Conservation (phyloP, 306 rosid species). For the Chamaecrista fasciculata region DNA sequence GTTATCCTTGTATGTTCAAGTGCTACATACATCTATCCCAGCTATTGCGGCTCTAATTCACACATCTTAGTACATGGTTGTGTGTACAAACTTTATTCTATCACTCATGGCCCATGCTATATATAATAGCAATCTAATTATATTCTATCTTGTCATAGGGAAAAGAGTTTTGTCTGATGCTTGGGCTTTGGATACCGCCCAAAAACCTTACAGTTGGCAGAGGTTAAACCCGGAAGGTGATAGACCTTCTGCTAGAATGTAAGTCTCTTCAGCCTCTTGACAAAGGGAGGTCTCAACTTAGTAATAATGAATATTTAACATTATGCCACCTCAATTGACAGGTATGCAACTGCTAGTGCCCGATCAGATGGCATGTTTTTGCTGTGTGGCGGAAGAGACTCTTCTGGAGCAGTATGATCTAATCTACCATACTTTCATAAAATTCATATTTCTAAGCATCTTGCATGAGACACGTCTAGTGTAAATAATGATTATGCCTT, state of each 20-base stretch:
- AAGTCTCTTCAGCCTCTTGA: constrained; percentile 41
- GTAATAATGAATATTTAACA: neutral
- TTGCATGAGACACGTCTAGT: constrained; percentile 3
- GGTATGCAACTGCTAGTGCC: constrained; percentile 99
- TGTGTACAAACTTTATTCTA: constrained; percentile 20
- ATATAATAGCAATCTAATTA: constrained; percentile 17
- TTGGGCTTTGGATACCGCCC: constrained; percentile 97
- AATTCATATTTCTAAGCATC: constrained; percentile 18
- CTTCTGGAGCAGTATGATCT: constrained; percentile 80
- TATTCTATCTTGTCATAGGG: constrained; percentile 48
- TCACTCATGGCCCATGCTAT: constrained; percentile 10
- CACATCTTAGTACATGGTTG: constrained; percentile 6
- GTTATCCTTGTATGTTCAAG: constrained; percentile 18
- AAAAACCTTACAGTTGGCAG: constrained; percentile 94
- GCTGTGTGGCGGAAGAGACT: constrained; percentile 98
- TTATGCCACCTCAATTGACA: constrained; percentile 45
- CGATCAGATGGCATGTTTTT: constrained; percentile 99
- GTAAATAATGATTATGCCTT: constrained; percentile 9
- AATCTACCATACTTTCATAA: neutral
- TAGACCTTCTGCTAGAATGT: constrained; percentile 98
- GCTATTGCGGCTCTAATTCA: constrained; percentile 4
- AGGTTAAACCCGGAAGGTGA: constrained; percentile 94
- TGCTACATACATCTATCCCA: constrained; percentile 19
- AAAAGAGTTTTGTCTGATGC: constrained; percentile 91
- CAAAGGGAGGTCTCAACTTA: constrained; percentile 7